Percentiles rank a stretch among this genome's conserved stretches.
phyloP scores from a whole-genome alignment of 2,329 filamentous ascomycete species.

The Dendryphion nanum region DNA sequence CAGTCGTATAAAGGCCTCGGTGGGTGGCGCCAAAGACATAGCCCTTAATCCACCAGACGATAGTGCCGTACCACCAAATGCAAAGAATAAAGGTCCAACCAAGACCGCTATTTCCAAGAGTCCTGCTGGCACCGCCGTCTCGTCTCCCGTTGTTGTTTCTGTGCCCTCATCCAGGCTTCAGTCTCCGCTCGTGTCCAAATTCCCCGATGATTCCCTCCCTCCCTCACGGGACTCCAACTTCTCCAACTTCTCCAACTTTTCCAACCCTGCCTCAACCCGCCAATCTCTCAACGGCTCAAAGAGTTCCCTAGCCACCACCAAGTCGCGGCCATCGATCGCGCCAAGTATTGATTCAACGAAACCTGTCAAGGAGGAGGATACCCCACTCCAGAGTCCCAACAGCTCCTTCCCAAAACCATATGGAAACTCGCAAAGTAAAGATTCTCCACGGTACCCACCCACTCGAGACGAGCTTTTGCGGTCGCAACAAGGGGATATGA shows the following conservation, averaged over 20 bases:
- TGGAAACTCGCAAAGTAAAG: constrained; percentile 11
- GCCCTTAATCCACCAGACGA: constrained; percentile 24
- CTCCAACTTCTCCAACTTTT: constrained; percentile 26
- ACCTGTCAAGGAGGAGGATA: constrained; percentile 21
- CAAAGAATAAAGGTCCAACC: constrained; percentile 20
- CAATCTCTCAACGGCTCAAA: constrained; percentile 30
- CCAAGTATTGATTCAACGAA: constrained; percentile 20
- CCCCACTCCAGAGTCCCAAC: constrained; percentile 19
- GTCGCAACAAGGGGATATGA: constrained; percentile 21
- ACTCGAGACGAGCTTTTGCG: constrained; percentile 18
- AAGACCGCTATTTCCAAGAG: constrained; percentile 20
- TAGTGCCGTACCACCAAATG: constrained; percentile 18
- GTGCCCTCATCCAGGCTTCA: constrained; percentile 37
- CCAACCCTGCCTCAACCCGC: constrained; percentile 14
- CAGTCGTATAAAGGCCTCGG: constrained; percentile 76
- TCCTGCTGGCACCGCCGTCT: constrained; percentile 27
- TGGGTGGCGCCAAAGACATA: constrained; percentile 65
- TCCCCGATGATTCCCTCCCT: constrained; percentile 32
- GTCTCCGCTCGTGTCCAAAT: constrained; percentile 37
- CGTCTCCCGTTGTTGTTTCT: constrained; percentile 37
- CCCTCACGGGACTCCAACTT: constrained; percentile 35
- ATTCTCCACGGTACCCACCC: constrained; percentile 19
- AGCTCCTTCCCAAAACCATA: constrained; percentile 22
- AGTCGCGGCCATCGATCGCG: constrained; percentile 27
- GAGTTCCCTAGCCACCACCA: constrained; percentile 24